These are phyloP conservation scores for Dendrobium officinale DNA, from an alignment of 106 monocot species.

Conservation along the genomic window DNA sequence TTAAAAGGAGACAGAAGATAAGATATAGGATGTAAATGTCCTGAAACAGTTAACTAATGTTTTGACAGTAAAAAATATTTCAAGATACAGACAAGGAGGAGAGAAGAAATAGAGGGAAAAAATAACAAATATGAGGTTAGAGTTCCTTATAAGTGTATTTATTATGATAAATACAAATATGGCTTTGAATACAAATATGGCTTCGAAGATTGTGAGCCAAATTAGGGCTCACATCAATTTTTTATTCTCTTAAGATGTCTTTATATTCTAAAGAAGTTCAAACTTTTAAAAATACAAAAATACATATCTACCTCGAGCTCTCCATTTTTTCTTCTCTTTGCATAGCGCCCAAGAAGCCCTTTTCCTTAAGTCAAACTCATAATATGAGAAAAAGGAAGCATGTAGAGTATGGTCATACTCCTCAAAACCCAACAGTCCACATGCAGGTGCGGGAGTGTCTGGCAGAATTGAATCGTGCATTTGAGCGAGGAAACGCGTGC, in stretches of 20 bases:
- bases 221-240: neutral
- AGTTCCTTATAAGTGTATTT: neutral
- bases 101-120: neutral
- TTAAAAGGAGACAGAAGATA: neutral
- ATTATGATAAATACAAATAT: no score
- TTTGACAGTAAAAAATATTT: neutral
- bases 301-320: neutral
- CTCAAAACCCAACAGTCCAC: no score
- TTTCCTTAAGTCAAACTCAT: neutral
- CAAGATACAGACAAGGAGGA: neutral
- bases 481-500: no score
- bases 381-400: neutral
- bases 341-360: neutral
- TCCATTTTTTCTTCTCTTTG: neutral
- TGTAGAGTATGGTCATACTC: neutral
- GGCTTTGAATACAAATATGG: neutral
- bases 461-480: no score
- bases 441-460: no score
- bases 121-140: neutral
- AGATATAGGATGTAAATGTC: neutral
- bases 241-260: neutral
- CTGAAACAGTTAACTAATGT: neutral
- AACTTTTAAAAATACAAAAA: neutral
- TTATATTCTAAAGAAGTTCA: neutral
- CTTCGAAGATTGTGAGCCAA: neutral